Evolutionary conservation across 2,329 filamentous ascomycete genomes (phyloP).

Genomic region (Neocatenulostroma microsporum): DNA sequence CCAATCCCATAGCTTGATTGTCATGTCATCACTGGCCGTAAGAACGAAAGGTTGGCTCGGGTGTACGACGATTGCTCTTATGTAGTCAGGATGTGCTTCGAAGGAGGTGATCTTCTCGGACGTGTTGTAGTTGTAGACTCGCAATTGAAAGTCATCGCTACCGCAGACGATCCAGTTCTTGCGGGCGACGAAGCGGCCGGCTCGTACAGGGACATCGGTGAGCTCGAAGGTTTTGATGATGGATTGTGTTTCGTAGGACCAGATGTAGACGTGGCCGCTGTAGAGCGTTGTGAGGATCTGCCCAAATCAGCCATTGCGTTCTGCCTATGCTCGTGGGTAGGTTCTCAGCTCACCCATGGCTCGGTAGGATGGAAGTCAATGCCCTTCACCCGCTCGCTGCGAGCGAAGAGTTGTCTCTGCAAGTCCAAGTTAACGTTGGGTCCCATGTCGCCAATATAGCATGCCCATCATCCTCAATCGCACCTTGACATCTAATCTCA

Average conservation of each 20-base stretch:
- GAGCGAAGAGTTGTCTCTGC: constrained; percentile 74
- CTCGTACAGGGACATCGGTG: constrained; percentile 94
- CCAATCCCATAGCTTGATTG: constrained; percentile 98
- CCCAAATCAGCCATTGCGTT: constrained; percentile 3
- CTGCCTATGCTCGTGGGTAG: too few species aligned
- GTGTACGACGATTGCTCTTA: constrained; percentile 91
- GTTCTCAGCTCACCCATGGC: constrained; percentile 73
- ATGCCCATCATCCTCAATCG: not conserved
- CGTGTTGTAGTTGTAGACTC: constrained; percentile 99
- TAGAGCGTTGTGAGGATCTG: constrained; percentile 83
- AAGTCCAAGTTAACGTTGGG: constrained; percentile 37
- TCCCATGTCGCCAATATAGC: constrained; percentile 17
- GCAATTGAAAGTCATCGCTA: constrained; percentile 80
- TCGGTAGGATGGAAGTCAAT: constrained; percentile 96
- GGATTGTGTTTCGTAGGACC: constrained; percentile 94
- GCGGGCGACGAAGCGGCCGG: constrained; percentile 88
- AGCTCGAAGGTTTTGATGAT: constrained; percentile 99
- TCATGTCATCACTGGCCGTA: constrained; percentile 97
- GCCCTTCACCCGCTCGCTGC: constrained; percentile 92
- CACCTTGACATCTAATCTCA: constrained; percentile 57
- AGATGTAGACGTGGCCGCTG: constrained; percentile 97
- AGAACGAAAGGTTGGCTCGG: constrained; percentile 92
- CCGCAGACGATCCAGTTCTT: constrained; percentile 83
- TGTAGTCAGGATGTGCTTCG: constrained; percentile 97
- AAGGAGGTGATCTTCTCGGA: constrained; percentile 97